Conservation (phyloP, 257 asterid species). For the Jaltomata sinuosa region DNA sequence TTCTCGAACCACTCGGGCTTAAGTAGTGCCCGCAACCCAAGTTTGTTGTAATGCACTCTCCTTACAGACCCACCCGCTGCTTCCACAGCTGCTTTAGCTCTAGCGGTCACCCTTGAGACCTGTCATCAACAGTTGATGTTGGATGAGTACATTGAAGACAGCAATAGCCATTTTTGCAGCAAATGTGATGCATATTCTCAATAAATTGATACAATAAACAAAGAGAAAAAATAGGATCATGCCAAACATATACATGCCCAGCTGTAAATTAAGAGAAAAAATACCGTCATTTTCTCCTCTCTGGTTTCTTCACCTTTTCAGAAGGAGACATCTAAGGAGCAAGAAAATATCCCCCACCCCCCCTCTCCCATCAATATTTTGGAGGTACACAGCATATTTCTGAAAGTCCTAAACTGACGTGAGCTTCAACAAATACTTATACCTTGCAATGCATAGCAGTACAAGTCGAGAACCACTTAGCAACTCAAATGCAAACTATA, state of each 20-base stretch:
- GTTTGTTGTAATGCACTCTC: constrained; percentile 80
- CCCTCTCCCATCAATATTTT: background rate
- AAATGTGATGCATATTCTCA: background rate
- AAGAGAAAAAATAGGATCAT: background rate
- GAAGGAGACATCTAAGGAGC: background rate
- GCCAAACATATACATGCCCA: background rate
- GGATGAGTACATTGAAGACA: background rate
- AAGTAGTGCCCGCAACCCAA: constrained; percentile 77
- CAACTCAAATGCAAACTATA: background rate
- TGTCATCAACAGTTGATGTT: constrained; percentile 8
- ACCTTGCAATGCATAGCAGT: background rate
- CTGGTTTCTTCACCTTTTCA: background rate
- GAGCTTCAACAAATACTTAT: background rate
- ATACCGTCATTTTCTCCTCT: background rate
- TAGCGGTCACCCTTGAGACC: constrained; percentile 89
- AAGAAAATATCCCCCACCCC: background rate
- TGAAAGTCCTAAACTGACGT: background rate
- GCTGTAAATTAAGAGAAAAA: background rate
- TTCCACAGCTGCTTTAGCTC: constrained; percentile 93
- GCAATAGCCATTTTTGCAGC: background rate
- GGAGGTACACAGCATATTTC: background rate
- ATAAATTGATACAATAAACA: background rate
- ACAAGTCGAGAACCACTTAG: background rate
- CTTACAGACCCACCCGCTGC: constrained; percentile 88
- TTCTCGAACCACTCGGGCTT: constrained; percentile 95